Conservation (phyloP, 176 grass and related monocot species). For the Neostapfia colusana region DNA sequence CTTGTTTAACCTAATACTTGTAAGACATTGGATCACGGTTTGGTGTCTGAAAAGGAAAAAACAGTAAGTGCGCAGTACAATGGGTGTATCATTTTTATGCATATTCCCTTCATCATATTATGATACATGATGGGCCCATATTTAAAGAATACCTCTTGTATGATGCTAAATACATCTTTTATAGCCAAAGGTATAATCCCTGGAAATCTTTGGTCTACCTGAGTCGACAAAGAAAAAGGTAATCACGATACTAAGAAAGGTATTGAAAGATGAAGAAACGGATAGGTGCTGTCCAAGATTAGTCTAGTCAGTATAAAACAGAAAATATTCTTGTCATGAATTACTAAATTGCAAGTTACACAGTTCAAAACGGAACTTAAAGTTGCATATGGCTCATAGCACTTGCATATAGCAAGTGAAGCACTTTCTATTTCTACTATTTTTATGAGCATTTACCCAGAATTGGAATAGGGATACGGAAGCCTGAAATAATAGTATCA, state of each 20-base stretch:
- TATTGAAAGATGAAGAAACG: constrained; percentile 37
- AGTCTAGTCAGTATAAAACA: constrained; percentile 5
- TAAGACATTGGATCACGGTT: constrained; percentile 47
- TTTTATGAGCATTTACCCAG: not conserved
- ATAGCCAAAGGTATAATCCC: constrained; percentile 99
- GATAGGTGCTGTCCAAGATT: constrained; percentile 5
- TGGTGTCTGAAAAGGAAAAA: constrained; percentile 64
- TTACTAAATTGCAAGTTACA: constrained; percentile 14
- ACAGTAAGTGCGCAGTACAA: constrained; percentile 18
- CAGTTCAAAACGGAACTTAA: constrained; percentile 23
- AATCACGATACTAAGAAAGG: constrained; percentile 34
- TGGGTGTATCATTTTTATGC: not conserved
- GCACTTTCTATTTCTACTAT: not conserved
- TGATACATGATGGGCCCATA: constrained; percentile 1
- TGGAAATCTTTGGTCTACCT: constrained; percentile 99
- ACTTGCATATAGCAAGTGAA: constrained; percentile 1
- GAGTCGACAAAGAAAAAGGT: constrained; percentile 37
- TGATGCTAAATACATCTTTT: constrained; percentile 99
- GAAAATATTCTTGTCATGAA: constrained; percentile 6
- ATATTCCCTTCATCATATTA: not conserved
- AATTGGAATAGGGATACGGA: not conserved
- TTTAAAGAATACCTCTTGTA: constrained; percentile 82
- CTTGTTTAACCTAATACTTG: not conserved
- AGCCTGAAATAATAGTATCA: not conserved
- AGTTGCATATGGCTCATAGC: constrained; percentile 1